Base-by-base conservation (phyloP, 257 asterid species). In the Thymus mandschuricus region DNA sequence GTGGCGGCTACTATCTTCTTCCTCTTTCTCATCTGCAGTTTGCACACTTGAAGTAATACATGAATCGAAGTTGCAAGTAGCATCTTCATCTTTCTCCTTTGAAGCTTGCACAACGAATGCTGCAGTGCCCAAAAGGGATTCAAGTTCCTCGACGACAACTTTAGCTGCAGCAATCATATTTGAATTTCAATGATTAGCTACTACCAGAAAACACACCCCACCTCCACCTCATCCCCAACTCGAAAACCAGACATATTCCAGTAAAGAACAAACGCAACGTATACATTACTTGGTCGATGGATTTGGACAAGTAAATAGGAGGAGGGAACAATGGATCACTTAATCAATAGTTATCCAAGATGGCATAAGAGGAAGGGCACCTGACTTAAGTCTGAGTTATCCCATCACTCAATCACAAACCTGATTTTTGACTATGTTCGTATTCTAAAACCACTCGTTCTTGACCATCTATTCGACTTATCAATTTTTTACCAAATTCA, bases 51-150 rank as follows among this genome's bases (percentile, higher is more conserved):
- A 15, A 56, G 76, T 31, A 51, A 66, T 48, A 62, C 51, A n/a
- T 33, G 72, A 77, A 76, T 77, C 78, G 57, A 70, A 45, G 45
- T 61, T 52, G 64, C 43, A 66, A 50, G 49, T 66, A 63, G 41
- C 73, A 60, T 81, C 81, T 78, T 76, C 79, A 41, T 81, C 81
- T 38, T 57, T 80, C 79, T 76, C 75, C 6, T 64, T 80, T 44
- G 64, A 62, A 69, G 70, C 75, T 80, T 84, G 82, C 68, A 85
- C 75, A 11, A 67, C 71, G 0, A 55, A 79, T 60, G 84, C 78
- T 34, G 84, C 94, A 56, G 82, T 83, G 64, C 80, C 80, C 41
- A 92, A 72, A 66, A 89, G 86, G 83, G 79, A 48, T 69, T 82
- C 84, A 49, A 92, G 89, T 60, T 86, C 97, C 61, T 76, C 68